A percentile compares a stretch with the other conserved stretches of the same genome.
Evolutionary conservation across 208 protist genomes (phyloP).

Genomic region (Trypanosomatidae sp.): DNA sequence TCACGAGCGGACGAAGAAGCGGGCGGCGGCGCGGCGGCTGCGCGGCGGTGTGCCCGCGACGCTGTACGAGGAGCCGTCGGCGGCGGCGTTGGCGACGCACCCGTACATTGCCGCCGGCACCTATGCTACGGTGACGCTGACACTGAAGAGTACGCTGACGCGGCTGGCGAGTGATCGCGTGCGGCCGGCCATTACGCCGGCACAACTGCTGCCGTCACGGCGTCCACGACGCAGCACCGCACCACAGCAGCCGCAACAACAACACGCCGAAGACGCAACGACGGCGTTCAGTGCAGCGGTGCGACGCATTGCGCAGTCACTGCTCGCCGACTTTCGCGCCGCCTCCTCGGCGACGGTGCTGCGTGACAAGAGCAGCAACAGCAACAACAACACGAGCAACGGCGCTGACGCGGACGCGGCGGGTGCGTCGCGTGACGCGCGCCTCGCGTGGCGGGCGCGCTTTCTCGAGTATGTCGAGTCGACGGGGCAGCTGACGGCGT

Average conservation of each 20-base stretch:
- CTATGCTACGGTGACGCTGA: constrained; percentile 30
- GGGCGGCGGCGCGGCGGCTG: constrained; percentile 10
- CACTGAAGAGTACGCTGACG: constrained; percentile 47
- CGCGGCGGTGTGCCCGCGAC: constrained; percentile 31
- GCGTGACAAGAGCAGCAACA: neutral
- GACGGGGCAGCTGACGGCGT: constrained; percentile 50
- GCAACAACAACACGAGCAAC: neutral
- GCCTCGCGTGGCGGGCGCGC: constrained; percentile 15
- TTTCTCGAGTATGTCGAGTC: constrained; percentile 55
- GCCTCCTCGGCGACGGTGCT: neutral
- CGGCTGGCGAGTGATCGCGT: constrained; percentile 64
- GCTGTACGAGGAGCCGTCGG: constrained; percentile 42
- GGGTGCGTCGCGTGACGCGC: constrained; percentile 2
- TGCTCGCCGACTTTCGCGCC: neutral
- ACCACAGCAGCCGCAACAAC: neutral
- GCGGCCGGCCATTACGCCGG: constrained; percentile 37
- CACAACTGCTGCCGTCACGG: constrained; percentile 38
- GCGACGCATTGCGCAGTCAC: neutral
- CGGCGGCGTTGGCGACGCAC: constrained; percentile 31
- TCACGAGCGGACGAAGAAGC: constrained; percentile 17
- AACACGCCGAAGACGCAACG: neutral
- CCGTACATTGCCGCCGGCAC: constrained; percentile 55
- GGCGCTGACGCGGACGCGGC: neutral
- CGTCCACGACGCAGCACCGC: neutral
- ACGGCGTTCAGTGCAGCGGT: neutral